Base-by-base conservation (phyloP, 2,329 filamentous ascomycete species). In the Hypoxylon sp. region DNA sequence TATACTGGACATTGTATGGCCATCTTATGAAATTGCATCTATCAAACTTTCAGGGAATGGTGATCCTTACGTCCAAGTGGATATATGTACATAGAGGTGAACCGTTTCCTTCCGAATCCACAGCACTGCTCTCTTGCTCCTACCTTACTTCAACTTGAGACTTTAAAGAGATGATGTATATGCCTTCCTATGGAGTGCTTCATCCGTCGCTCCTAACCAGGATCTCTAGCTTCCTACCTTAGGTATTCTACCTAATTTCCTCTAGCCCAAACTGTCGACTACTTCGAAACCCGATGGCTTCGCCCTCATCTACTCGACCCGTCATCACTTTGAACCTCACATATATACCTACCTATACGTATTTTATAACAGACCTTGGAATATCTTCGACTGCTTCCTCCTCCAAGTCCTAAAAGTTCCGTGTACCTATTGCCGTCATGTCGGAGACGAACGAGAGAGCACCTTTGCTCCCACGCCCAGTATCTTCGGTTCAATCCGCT, bases 381-480 rank as follows among this genome's bases (percentile, higher is more conserved):
- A n/a, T 47, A 50, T 47, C 5, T 21, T 55, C n/a, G 19, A 37
- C 23, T 63, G 52, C 12, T 37, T 23, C 25, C 3, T 27, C 41
- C n/a, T 51, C 37, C 14, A 23, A 53, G n/a, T n/a, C 34, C n/a
- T 52, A 55, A 14, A 52, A 64, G n/a, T 27, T 55, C 12, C 46
- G 51, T 29, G n/a, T 14, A 29, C 30, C 21, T 19, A 41, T 59
- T 25, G 37, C 45, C 51, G 46, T n/a, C 48, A 76, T 76, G 74
- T 66, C 74, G 14, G 73, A 75, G 16, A 34, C 55, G 11, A 48
- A 45, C 1, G 62, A 68, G 51, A 69, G 72, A 25, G 73, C 71
- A 30, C 75, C 75, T 56, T 71, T 77, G 27, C 71, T 77, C 11
- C 70, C 72, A 14, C 71, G 67, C 43, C 65, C 63, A 50, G 60